phyloP scores from a whole-genome alignment of 75 land plant genomes.

The Adiantum capillusveneris region DNA sequence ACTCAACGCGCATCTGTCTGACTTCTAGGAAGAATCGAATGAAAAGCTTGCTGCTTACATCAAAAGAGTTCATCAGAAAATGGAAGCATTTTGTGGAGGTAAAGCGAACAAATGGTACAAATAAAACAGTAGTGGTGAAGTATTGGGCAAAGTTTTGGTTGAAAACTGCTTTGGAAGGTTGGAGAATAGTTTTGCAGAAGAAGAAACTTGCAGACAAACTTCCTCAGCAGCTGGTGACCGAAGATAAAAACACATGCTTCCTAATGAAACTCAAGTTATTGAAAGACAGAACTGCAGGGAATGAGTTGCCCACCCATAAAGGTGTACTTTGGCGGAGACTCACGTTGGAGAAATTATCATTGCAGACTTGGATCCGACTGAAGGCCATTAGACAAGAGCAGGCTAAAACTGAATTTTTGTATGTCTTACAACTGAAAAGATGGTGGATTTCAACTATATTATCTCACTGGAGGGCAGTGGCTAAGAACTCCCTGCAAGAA shows the following conservation, averaged over 20 bases:
- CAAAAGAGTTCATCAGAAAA: neutral
- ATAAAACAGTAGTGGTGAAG: neutral
- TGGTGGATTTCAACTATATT: neutral
- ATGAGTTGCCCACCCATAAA: neutral
- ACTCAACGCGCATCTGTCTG: neutral
- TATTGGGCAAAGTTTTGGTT: neutral
- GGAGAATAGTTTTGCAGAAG: neutral
- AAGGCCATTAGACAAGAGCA: neutral
- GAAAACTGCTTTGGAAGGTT: neutral
- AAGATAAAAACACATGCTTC: neutral
- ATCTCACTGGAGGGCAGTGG: neutral
- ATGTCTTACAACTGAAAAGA: neutral
- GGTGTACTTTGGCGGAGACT: neutral
- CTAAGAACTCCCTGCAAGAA: neutral
- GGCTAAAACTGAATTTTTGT: neutral
- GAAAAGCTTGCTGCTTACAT: neutral
- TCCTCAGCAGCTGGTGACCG: neutral
- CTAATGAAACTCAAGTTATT: neutral
- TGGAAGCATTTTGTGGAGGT: neutral
- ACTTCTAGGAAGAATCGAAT: neutral
- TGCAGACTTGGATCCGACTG: neutral
- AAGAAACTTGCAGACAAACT: neutral
- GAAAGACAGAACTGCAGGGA: neutral
- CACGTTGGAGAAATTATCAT: neutral
- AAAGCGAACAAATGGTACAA: neutral